Evolutionary conservation across 495 filamentous ascomycete species (phyloP).

Genomic region (Aspergillus diversus): DNA sequence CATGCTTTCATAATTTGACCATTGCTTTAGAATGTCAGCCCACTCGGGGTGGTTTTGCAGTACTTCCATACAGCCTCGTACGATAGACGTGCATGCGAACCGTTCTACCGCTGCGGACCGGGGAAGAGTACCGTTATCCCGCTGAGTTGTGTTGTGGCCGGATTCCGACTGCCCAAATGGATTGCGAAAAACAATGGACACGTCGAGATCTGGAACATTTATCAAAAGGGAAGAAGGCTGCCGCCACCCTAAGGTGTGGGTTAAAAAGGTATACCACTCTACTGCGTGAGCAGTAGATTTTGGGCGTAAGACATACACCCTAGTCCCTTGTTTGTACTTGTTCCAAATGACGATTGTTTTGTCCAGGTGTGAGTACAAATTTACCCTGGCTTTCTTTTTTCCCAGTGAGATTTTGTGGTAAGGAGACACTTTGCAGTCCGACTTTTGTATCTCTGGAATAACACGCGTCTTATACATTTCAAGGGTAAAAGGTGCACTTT

Average conservation of each 20-base stretch:
- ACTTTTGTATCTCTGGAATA: conserved; percentile 63
- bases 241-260: conserved; percentile 62
- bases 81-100: conserved; percentile 58
- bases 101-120: conserved; percentile 54
- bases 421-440: conserved; percentile 52
- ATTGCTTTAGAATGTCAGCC: conserved; percentile 62
- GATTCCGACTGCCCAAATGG: conserved; percentile 63
- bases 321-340: conserved; percentile 57
- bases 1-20: conserved; percentile 65
- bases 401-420: conserved; percentile 61
- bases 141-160: conserved; percentile 39
- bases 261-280: conserved; percentile 78
- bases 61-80: conserved; percentile 62
- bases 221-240: conserved; percentile 63
- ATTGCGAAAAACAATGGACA: conserved; percentile 64
- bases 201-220: conserved; percentile 68
- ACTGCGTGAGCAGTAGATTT: conserved; percentile 66
- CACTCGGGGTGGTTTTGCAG: conserved; percentile 63
- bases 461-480: conserved; percentile 73
- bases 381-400: conserved; percentile 58
- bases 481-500: conserved; percentile 59
- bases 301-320: conserved; percentile 69
- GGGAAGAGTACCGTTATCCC: conserved; percentile 49
- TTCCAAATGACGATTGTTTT: conserved; percentile 74
- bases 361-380: conserved; percentile 72